A percentile compares a stretch with the other conserved stretches of the same genome.
Evolutionary conservation across 805 yeast genomes (phyloP).

Genomic region (Metschnikowia sp.): DNA sequence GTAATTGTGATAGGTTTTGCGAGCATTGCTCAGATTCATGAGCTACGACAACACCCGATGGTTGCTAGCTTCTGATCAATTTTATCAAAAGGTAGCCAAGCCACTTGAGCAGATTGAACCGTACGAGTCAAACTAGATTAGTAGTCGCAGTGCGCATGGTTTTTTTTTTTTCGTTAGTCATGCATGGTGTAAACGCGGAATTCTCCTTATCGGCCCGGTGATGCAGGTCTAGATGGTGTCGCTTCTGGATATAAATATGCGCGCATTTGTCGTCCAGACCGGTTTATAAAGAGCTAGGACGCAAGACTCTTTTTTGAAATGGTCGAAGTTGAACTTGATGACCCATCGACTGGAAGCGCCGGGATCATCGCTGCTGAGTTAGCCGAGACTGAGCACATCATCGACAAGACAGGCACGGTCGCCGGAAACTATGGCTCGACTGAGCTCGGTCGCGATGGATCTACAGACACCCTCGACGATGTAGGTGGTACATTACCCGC

Average conservation of each 20-base stretch:
- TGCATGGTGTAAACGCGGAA: too few relatives aligned
- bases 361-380: slow-evolving; percentile 10
- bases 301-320: neutral
- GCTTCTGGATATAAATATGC: slow-evolving; percentile 1
- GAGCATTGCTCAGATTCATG: too few relatives aligned
- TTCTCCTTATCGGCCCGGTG: neutral
- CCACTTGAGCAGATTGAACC: too few relatives aligned
- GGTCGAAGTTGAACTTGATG: neutral
- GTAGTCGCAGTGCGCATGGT: too few relatives aligned
- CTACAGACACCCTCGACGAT: neutral
- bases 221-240: neutral
- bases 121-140: too few relatives aligned
- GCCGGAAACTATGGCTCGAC: slow-evolving; percentile 3
- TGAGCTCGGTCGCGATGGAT: neutral
- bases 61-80: too few relatives aligned
- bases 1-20: too few relatives aligned
- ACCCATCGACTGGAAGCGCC: slow-evolving; percentile 9
- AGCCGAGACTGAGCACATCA: neutral
- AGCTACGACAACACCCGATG: too few relatives aligned
- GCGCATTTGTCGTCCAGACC: neutral
- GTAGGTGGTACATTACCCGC: slow-evolving; percentile 24
- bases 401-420: neutral
- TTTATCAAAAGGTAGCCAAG: too few relatives aligned
- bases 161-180: too few relatives aligned
- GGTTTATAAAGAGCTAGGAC: neutral